These are phyloP conservation scores for Halophytophthora polymorphica DNA, from an alignment of 352 stramenopile species.

Conservation along the genomic window DNA sequence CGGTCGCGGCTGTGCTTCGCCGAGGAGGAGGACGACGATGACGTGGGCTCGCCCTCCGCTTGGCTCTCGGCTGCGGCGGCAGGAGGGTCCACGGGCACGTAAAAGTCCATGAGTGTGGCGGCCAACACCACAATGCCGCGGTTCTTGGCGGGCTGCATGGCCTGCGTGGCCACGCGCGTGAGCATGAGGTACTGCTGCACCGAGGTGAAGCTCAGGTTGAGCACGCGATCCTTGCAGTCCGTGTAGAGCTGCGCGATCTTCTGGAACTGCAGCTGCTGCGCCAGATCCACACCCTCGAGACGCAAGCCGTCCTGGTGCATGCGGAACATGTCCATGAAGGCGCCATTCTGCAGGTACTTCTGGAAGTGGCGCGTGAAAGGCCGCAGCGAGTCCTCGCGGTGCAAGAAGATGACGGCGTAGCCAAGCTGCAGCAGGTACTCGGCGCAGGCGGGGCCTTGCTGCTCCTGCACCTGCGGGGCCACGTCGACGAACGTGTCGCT, in stretches of 20 bases:
- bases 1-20: slow-evolving; percentile 26
- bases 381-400: slow-evolving; percentile 71
- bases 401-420: slow-evolving; percentile 82
- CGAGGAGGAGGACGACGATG: slow-evolving; percentile 17
- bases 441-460: slow-evolving; percentile 69
- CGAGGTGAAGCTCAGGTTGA: slow-evolving; percentile 74
- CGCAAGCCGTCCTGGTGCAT: slow-evolving; percentile 54
- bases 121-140: slow-evolving; percentile 70
- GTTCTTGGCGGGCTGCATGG: slow-evolving; percentile 54
- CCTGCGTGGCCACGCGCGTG: slow-evolving; percentile 53
- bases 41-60: slow-evolving; percentile 2
- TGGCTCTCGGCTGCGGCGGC: slow-evolving; percentile 7
- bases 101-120: slow-evolving; percentile 82
- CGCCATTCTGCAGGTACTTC: slow-evolving; percentile 75
- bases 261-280: slow-evolving; percentile 64
- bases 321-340: slow-evolving; percentile 81
- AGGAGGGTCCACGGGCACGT: slow-evolving; percentile 42
- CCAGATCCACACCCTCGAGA: slow-evolving; percentile 60
- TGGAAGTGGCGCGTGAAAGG: slow-evolving; percentile 85
- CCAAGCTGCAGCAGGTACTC: slow-evolving; percentile 78
- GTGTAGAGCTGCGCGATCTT: slow-evolving; percentile 61
- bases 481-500: slow-evolving; percentile 75
- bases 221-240: slow-evolving; percentile 59
- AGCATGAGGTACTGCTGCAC: slow-evolving; percentile 84
- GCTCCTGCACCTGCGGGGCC: slow-evolving; percentile 66